Evolutionary conservation across 768 basidiomycete genomes (phyloP).

Genomic region (Auricularia sp.): DNA sequence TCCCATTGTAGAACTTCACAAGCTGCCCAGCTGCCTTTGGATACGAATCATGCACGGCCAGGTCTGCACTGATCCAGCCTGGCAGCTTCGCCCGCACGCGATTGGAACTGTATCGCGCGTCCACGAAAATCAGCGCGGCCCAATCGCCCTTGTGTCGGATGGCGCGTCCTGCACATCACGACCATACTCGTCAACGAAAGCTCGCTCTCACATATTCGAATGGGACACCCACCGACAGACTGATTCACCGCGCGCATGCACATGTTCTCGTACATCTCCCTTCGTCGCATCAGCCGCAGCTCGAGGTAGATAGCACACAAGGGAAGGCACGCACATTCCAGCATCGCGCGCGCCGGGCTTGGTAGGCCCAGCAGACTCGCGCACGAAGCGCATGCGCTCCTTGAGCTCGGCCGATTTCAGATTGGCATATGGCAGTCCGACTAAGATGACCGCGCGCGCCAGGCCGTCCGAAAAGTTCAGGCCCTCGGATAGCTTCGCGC

Average conservation of each 20-base stretch:
- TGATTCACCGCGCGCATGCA: constrained; percentile 96
- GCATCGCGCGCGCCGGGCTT: constrained; percentile 22
- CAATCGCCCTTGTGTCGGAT: constrained; percentile 89
- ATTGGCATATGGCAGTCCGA: constrained; percentile 92
- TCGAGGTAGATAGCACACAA: constrained; percentile 9
- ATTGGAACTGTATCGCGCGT: constrained; percentile 64
- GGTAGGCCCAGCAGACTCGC: constrained; percentile 38
- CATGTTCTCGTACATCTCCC: constrained; percentile 84
- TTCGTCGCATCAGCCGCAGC: constrained; percentile 50
- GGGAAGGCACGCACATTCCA: constrained; percentile 19
- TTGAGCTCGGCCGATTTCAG: constrained; percentile 81
- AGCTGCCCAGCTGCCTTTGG: constrained; percentile 62
- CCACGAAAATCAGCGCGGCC: constrained; percentile 82
- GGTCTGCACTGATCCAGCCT: constrained; percentile 69
- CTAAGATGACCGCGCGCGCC: constrained; percentile 75
- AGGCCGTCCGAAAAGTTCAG: constrained; percentile 63
- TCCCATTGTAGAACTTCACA: constrained; percentile 58
- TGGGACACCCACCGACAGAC: constrained; percentile 64
- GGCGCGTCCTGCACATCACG: constrained; percentile 57
- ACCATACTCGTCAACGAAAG: background rate
- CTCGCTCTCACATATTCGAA: background rate
- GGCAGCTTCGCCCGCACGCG: constrained; percentile 77
- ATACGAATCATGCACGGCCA: constrained; percentile 53
- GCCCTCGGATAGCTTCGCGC: constrained; percentile 95
- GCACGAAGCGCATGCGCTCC: constrained; percentile 87